Conservation (phyloP, 1,139 yeast species). For the Taphrina sp. region DNA sequence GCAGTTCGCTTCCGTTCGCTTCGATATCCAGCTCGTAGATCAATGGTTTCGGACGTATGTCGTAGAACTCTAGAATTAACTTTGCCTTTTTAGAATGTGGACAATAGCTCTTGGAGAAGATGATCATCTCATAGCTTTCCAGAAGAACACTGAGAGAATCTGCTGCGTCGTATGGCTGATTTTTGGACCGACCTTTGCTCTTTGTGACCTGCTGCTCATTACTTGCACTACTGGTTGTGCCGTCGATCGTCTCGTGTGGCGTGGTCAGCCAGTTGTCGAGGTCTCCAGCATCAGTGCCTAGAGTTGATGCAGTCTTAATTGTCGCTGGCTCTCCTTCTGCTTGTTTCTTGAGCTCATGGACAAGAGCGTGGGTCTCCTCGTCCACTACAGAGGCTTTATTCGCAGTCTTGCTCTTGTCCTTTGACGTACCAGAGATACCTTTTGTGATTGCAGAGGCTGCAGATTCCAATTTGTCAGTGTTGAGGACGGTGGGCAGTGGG, state of each 20-base stretch:
- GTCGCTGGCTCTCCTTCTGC: slow-evolving; percentile 12
- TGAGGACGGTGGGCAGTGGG: not conserved
- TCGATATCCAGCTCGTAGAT: slow-evolving; percentile 83
- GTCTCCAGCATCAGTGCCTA: not conserved
- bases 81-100: slow-evolving; percentile 76
- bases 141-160: slow-evolving; percentile 8
- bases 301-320: not conserved
- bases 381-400: slow-evolving; percentile 9
- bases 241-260: not conserved
- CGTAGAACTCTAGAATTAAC: slow-evolving; percentile 63
- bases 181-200: not conserved
- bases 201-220: not conserved
- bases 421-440: slow-evolving; percentile 7
- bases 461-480: not conserved
- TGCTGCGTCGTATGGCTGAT: slow-evolving; percentile 11
- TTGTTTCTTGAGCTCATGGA: slow-evolving; percentile 26
- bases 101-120: slow-evolving; percentile 36
- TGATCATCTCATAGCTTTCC: slow-evolving; percentile 6
- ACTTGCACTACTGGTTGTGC: not conserved
- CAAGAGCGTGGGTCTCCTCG: slow-evolving; percentile 24
- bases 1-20: slow-evolving; percentile 67
- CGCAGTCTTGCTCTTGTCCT: slow-evolving; percentile 4
- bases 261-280: slow-evolving; percentile 8
- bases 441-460: slow-evolving; percentile 20
- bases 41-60: slow-evolving; percentile 66